A percentile compares a stretch with the other conserved stretches of the same genome.
Evolutionary conservation across 2,329 filamentous ascomycete genomes (phyloP).

Genomic region (Raffaelea ambrosiae): DNA sequence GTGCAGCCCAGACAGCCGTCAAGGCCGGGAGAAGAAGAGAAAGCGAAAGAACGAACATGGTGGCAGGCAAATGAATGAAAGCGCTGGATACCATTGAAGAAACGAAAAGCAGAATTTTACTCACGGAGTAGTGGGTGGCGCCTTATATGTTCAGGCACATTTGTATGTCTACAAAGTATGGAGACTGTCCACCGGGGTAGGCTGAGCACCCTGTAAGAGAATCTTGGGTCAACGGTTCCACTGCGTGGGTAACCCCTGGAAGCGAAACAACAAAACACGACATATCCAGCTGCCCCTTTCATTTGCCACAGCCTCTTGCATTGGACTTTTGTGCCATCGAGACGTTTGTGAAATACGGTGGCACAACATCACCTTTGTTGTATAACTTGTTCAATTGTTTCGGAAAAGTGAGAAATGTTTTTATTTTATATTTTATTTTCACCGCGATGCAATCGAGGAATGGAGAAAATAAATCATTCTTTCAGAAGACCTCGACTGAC

Average conservation of each 20-base stretch:
- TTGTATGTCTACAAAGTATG: not conserved
- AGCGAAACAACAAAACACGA: not conserved
- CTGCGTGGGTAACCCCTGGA: not conserved
- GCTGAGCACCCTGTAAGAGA: not conserved
- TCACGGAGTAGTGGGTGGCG: not conserved
- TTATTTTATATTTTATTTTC: not conserved
- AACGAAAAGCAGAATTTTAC: not conserved
- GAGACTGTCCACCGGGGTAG: not conserved
- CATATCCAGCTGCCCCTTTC: not conserved
- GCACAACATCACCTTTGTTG: too few relatives aligned
- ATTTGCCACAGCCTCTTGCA: not conserved
- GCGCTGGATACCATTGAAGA: not conserved
- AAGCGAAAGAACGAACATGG: not conserved
- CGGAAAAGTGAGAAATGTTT: not conserved
- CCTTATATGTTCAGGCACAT: not conserved
- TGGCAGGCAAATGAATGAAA: not conserved
- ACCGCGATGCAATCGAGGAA: not conserved
- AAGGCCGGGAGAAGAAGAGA: conserved; percentile 4
- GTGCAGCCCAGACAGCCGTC: conserved; percentile 4
- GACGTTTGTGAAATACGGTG: not conserved
- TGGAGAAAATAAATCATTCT: not conserved
- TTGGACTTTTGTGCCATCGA: not conserved
- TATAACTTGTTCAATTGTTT: too few relatives aligned
- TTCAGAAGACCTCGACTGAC: not conserved
- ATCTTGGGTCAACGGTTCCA: not conserved